Percentiles rank a stretch among this genome's conserved stretches.
These are phyloP conservation scores for Penicillium fimorum DNA, from an alignment of 495 filamentous ascomycete species.

Conservation along the genomic window DNA sequence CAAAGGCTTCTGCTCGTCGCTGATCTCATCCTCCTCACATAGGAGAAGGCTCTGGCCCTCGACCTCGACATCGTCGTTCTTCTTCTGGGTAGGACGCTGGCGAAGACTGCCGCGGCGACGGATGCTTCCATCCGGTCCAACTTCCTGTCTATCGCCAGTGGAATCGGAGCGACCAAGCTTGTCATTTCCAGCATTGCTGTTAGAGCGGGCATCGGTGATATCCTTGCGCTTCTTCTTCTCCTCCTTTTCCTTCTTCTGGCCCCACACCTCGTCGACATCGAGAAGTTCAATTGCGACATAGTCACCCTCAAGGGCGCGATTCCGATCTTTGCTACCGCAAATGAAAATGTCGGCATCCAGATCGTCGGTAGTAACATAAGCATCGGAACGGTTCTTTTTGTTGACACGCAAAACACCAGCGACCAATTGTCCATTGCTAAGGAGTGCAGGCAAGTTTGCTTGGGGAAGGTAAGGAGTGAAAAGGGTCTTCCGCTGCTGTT, in stretches of 20 bases:
- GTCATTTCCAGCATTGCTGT: constrained; percentile 67
- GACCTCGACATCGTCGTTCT: constrained; percentile 99
- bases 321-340: constrained; percentile 97
- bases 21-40: constrained; percentile 98
- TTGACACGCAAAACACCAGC: constrained; percentile 96
- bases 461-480: constrained; percentile 98
- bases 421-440: constrained; percentile 90
- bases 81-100: constrained; percentile 97
- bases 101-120: constrained; percentile 89
- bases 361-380: constrained; percentile 92
- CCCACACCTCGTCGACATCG: constrained; percentile 98
- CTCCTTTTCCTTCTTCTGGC: constrained; percentile 97
- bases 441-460: constrained; percentile 85
- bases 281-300: constrained; percentile 93
- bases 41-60: constrained; percentile 95
- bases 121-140: constrained; percentile 74
- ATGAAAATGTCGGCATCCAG: constrained; percentile 99
- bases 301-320: constrained; percentile 93
- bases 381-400: constrained; percentile 98
- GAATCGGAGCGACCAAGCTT: constrained; percentile 62
- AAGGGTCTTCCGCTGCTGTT: constrained; percentile 94
- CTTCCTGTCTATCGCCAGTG: constrained; percentile 61
- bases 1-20: constrained; percentile 93
- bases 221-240: constrained; percentile 99
- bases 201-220: constrained; percentile 82